Base-by-base conservation (phyloP, 768 basidiomycete genomes). In the Tricholoma matsutake region DNA sequence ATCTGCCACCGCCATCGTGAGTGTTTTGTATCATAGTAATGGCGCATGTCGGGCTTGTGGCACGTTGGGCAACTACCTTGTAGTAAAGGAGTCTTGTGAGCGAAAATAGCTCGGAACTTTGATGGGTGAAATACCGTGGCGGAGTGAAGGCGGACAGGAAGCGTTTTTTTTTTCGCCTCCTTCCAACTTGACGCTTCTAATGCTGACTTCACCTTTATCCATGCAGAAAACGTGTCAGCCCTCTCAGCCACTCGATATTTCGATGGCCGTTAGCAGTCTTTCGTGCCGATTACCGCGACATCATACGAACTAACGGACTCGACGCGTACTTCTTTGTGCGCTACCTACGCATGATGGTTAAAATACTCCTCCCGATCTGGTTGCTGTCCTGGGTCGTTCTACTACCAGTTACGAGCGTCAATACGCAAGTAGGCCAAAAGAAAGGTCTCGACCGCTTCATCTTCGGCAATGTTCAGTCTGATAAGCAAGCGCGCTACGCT, bases 251-350 rank as follows among this genome's bases (percentile, higher is more conserved):
- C 14, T 75, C 75, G 9, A 64, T 84, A 18, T 73, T 92, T 22
- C 68, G 79, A 34, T 96, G 92, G 93, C 88, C 90, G 1, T 61
- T 82, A 18, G 79, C 84, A 0, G 72, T 95, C 18, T 86, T 76
- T 74, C 78, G 77, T 2, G 80, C 87, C 2, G 83, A 93, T 68
- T 85, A 87, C 67, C 74, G 75, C 29, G 80, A 79, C 22, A 85
- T 92, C 60, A 81, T 86, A 61, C 76, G 77, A 45, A 80, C 83
- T 45, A 95, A 94, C 63, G 94, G 94, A 28, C 78, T 91, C 60
- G 96, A 98, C 71, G 91, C 94, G 14, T 99, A 96, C 76, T 88
- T 96, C 69, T 99, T 91, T 67, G 88, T 97, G 49, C 89, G 94
- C 57, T 98, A 92, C 73, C 79, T 92, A 29, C 85, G 88, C 54